Evolutionary conservation across 2,329 filamentous ascomycete genomes (phyloP).

Genomic region (Talaromyces marneffei): DNA sequence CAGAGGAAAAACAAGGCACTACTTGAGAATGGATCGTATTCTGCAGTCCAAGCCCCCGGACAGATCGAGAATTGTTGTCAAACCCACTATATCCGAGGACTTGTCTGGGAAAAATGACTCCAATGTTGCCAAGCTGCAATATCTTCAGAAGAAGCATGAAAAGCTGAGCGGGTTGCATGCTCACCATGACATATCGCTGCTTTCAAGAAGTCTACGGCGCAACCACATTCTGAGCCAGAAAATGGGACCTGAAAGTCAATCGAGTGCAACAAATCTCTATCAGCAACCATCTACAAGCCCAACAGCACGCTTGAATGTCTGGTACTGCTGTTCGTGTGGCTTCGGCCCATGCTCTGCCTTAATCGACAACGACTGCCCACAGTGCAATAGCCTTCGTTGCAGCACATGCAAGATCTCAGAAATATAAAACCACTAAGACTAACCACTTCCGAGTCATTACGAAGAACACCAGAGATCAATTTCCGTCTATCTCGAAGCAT

Average conservation of each 20-base stretch:
- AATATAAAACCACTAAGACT: no score
- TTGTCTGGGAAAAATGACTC: background rate
- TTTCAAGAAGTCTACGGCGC: background rate
- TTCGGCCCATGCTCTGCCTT: no score
- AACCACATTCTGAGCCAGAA: background rate
- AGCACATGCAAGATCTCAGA: no score
- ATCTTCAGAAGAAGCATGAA: background rate
- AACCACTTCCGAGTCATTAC: no score
- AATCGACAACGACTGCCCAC: no score
- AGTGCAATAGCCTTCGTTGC: no score
- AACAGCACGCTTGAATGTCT: no score
- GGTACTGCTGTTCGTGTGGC: no score
- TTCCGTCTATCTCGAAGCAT: no score
- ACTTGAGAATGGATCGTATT: background rate
- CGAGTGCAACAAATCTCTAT: no score
- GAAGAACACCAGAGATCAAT: no score
- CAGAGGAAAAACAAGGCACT: background rate
- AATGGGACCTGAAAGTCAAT: background rate
- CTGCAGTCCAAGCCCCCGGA: background rate
- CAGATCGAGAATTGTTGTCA: background rate
- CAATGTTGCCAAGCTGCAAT: background rate
- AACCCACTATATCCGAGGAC: background rate
- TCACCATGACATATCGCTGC: background rate
- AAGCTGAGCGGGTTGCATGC: background rate
- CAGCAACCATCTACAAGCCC: no score